Base-by-base conservation (phyloP, 169 alveolate genomes). In the Theileria orientalis region DNA sequence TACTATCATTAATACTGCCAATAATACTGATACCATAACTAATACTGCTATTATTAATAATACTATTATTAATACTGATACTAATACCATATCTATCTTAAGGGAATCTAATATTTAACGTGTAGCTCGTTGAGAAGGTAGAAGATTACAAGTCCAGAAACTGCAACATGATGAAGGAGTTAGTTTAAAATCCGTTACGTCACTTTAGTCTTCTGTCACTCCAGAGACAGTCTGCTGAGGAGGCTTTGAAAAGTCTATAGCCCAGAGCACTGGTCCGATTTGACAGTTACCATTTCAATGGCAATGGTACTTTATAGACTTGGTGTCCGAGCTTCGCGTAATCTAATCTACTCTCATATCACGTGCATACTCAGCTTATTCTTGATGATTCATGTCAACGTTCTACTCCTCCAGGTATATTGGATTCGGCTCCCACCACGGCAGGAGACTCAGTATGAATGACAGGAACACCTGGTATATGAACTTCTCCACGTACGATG, bases 361-460 rank as follows among this genome's bases (percentile, higher is more conserved):
- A n/a, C n/a, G n/a, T n/a, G n/a, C n/a, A n/a, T n/a, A n/a, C n/a
- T n/a, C n/a, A n/a, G n/a, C n/a, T n/a, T n/a, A n/a, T n/a, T n/a
- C n/a, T n/a, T n/a, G n/a, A n/a, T n/a, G n/a, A n/a, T n/a, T n/a
- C n/a, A n/a, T n/a, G n/a, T n/a, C n/a, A n/a, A n/a, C n/a, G n/a
- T 51, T 64, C 71, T 76, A 75, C 37, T 69, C 90, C 69, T 73
- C 87, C 51, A 89, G 66, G 66, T 89, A 89, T 3, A 67, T 74
- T 40, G 85, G 88, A 51, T 89, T 86, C 21, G 93, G 93, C 23
- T 80, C 91, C 93, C 93, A 89, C 93, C 93, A 89, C 1, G 93
- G 93, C 23, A 89, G 35, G 27, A 89, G 51, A 46, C 92, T 89
- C 77, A 89, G 74, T 16, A 89, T 37, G 73, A 74, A 89, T 63